phyloP scores from a whole-genome alignment of 108 stramenopile species.

The Mediolabrus comicus region DNA sequence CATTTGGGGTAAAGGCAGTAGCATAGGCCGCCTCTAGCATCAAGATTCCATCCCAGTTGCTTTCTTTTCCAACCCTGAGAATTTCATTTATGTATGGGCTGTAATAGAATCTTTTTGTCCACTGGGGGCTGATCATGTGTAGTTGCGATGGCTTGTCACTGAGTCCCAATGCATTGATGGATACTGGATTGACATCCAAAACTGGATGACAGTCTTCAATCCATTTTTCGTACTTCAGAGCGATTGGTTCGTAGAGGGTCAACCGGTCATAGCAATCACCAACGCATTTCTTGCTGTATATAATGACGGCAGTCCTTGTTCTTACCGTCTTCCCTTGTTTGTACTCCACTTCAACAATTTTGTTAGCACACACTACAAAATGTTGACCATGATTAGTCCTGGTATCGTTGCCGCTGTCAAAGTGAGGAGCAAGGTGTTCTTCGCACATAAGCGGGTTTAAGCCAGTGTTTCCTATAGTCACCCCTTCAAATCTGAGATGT shows the following conservation, averaged over 20 bases:
- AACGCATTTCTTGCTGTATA: not conserved
- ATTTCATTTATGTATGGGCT: not conserved
- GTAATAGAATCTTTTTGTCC: not conserved
- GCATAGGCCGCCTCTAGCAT: not conserved
- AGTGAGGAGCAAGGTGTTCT: not conserved
- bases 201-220: not conserved
- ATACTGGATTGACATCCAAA: not conserved
- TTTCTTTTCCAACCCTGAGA: not conserved
- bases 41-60: not conserved
- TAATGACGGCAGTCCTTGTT: not conserved
- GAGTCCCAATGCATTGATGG: not conserved
- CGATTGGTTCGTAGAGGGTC: not conserved
- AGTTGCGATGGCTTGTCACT: not conserved
- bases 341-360: not conserved
- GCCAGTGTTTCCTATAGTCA: not conserved
- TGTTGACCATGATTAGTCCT: not conserved
- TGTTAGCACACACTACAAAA: not conserved
- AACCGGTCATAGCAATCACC: not conserved
- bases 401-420: not conserved
- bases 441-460: not conserved
- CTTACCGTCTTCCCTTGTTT: not conserved
- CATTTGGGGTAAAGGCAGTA: not conserved
- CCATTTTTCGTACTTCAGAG: not conserved
- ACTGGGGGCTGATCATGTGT: not conserved
- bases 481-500: not conserved